Evolutionary conservation across 306 rosid genomes (phyloP).

Genomic region (Cucumis melo): DNA sequence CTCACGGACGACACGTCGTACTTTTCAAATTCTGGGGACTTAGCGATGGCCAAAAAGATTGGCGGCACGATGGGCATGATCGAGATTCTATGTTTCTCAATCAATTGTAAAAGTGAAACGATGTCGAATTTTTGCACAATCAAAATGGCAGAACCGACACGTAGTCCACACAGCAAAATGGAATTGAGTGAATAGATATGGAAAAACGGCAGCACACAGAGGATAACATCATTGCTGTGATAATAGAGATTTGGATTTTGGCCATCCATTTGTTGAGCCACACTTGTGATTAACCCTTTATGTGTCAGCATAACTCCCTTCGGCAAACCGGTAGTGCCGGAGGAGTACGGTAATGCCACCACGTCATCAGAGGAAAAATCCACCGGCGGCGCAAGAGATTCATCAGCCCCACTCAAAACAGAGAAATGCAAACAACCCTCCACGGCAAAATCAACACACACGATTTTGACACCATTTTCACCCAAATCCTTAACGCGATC

Average conservation of each 20-base stretch:
- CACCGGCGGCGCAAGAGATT: constrained; percentile 6
- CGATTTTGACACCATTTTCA: constrained; percentile 6
- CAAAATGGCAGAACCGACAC: constrained; percentile 52
- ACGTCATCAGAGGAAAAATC: constrained; percentile 30
- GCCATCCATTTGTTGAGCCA: constrained; percentile 73
- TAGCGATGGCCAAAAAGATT: constrained; percentile 42
- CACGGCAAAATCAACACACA: constrained; percentile 24
- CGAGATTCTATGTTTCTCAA: constrained; percentile 27
- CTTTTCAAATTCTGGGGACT: constrained; percentile 25
- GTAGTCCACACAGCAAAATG: constrained; percentile 47
- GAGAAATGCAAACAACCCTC: constrained; percentile 41
- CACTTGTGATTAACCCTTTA: constrained; percentile 57
- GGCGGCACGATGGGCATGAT: constrained; percentile 59
- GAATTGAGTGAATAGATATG: constrained; percentile 74
- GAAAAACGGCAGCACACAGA: constrained; percentile 61
- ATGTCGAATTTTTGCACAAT: constrained; percentile 66
- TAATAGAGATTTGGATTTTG: constrained; percentile 62
- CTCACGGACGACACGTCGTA: constrained; percentile 48
- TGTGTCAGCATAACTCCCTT: constrained; percentile 84
- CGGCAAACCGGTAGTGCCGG: constrained; percentile 67
- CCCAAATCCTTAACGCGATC: constrained; percentile 43
- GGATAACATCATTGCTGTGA: constrained; percentile 30
- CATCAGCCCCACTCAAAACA: constrained; percentile 15
- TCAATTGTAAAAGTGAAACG: constrained; percentile 18
- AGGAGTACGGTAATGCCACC: constrained; percentile 74